A percentile compares a stretch with the other conserved stretches of the same genome.
Conservation (phyloP, 1,284 basidiomycete species). For the Porphyrellus sp. region DNA sequence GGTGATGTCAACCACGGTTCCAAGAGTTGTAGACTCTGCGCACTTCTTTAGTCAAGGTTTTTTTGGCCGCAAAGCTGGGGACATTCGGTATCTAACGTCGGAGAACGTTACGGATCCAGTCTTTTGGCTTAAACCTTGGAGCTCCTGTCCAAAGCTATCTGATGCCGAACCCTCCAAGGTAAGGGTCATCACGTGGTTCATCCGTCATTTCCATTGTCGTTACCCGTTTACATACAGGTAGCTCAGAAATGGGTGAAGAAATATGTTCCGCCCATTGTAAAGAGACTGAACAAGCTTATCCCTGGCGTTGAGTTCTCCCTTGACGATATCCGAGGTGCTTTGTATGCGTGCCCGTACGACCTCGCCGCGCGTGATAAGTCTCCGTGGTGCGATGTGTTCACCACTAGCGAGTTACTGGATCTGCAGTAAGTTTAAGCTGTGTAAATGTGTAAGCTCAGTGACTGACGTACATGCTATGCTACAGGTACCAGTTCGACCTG, state of each 20-base stretch:
- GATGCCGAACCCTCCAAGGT: neutral
- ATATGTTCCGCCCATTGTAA: constrained; percentile 42
- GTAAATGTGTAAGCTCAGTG: neutral
- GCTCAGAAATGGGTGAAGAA: constrained; percentile 37
- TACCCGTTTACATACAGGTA: constrained; percentile 15
- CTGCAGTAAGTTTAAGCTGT: constrained; percentile 37
- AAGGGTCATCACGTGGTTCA: neutral
- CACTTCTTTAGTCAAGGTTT: constrained; percentile 1
- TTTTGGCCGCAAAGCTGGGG: neutral
- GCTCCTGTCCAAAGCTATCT: constrained; percentile 7
- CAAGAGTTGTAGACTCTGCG: constrained; percentile 25
- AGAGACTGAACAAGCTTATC: constrained; percentile 38
- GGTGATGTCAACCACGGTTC: constrained; percentile 41
- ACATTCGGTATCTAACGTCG: constrained; percentile 9
- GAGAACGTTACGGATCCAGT: constrained; percentile 31
- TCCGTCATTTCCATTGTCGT: neutral
- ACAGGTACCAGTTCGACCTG: constrained; percentile 42
- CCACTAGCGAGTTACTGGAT: constrained; percentile 35
- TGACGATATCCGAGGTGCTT: constrained; percentile 21
- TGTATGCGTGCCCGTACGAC: constrained; percentile 49
- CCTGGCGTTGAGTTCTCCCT: constrained; percentile 30
- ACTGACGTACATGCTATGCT: neutral
- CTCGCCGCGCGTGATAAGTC: constrained; percentile 38
- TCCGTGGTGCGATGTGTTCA: constrained; percentile 45
- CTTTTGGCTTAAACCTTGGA: constrained; percentile 32